Evolutionary conservation across 352 stramenopile species (phyloP).

Genomic region (Pythium rishiriense): DNA sequence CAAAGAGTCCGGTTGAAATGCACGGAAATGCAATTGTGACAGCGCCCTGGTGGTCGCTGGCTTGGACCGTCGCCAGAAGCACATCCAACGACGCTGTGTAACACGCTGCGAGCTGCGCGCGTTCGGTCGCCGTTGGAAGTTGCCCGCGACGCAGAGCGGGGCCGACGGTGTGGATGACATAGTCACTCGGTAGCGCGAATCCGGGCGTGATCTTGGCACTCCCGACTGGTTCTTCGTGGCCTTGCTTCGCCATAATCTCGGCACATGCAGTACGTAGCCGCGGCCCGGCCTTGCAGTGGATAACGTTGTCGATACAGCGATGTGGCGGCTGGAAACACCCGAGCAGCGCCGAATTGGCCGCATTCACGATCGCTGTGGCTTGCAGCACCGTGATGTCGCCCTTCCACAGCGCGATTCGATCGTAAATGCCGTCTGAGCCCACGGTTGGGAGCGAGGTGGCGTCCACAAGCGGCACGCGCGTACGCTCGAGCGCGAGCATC

Average conservation of each 20-base stretch:
- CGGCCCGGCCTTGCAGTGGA: constrained; percentile 59
- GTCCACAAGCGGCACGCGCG: constrained; percentile 9
- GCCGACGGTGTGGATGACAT: constrained; percentile 67
- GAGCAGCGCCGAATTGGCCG: constrained; percentile 62
- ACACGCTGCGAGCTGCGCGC: constrained; percentile 39
- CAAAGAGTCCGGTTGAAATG: constrained; percentile 71
- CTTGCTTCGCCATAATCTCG: constrained; percentile 44
- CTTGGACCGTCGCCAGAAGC: constrained; percentile 35
- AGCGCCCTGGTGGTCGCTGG: constrained; percentile 2
- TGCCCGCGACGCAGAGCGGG: constrained; percentile 45
- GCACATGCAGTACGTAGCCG: constrained; percentile 55
- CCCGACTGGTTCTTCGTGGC: constrained; percentile 40
- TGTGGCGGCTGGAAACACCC: constrained; percentile 71
- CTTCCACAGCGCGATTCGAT: constrained; percentile 57
- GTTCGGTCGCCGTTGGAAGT: constrained; percentile 27
- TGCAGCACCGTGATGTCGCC: constrained; percentile 66
- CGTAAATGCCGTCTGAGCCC: not conserved
- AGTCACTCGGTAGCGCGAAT: constrained; percentile 47
- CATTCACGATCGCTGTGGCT: constrained; percentile 67
- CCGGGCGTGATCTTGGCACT: constrained; percentile 57
- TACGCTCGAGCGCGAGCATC: constrained; percentile 9
- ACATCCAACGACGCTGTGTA: constrained; percentile 55
- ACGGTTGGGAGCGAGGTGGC: constrained; percentile 7
- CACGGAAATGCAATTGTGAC: constrained; percentile 58
- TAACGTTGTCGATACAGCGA: constrained; percentile 77